phyloP scores from a whole-genome alignment of 768 basidiomycete species.

The Galerina sulciceps region DNA sequence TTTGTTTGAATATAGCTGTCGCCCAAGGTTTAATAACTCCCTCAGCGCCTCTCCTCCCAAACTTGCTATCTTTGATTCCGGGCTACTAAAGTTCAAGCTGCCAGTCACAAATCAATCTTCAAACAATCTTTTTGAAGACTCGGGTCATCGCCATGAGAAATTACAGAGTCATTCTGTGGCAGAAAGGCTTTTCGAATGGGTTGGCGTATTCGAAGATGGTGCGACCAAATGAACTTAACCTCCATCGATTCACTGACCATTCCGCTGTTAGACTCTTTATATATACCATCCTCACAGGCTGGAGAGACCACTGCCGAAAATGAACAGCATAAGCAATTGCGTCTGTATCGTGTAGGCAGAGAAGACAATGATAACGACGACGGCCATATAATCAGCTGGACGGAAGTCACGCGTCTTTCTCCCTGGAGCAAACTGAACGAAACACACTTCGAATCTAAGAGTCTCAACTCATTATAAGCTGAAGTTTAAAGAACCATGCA shows the following conservation, averaged over 20 bases:
- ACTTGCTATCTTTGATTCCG: slow-evolving; percentile 53
- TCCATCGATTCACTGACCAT: background rate
- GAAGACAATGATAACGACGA: background rate
- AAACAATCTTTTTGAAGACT: slow-evolving; percentile 12
- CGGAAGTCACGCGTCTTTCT: background rate
- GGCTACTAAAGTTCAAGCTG: slow-evolving; percentile 51
- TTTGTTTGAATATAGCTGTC: slow-evolving; percentile 1
- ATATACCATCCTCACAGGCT: slow-evolving; percentile 29
- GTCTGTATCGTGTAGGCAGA: slow-evolving; percentile 13
- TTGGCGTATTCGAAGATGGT: slow-evolving; percentile 51
- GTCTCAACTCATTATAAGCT: background rate
- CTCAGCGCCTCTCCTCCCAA: slow-evolving; percentile 9
- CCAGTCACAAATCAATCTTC: slow-evolving; percentile 44
- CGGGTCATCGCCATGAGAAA: slow-evolving; percentile 20
- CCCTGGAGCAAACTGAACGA: background rate
- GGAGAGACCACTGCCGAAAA: slow-evolving; percentile 17
- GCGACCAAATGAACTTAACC: background rate
- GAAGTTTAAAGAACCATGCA: slow-evolving; percentile 15
- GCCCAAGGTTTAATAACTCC: slow-evolving; percentile 20
- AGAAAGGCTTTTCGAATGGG: slow-evolving; percentile 61
- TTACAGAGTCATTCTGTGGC: slow-evolving; percentile 44
- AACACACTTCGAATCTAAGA: slow-evolving; percentile 4
- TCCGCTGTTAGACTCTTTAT: slow-evolving; percentile 13
- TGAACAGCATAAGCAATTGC: slow-evolving; percentile 17
- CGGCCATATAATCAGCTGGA: background rate